Base-by-base conservation (phyloP, 148 eudicot species). In the Drosera capensis region DNA sequence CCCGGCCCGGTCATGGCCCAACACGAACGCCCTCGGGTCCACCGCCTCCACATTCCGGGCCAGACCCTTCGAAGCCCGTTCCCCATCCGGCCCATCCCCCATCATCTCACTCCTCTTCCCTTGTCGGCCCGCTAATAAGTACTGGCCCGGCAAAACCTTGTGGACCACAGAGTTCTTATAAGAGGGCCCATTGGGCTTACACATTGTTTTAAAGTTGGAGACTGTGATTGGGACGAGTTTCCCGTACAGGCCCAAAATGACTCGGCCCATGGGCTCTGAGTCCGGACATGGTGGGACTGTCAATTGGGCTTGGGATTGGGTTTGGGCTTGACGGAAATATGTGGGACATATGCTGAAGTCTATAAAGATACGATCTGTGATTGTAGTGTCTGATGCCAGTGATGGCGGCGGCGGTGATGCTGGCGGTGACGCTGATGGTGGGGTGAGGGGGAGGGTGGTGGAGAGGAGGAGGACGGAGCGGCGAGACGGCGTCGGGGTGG, bases 241-340 rank as follows among this genome's bases (percentile, higher is more conserved):
- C 7, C 97, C 95, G 48, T 90, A 90, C 5, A 84, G 82, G 40
- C 97, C 97, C 44, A 84, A 58, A 1, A 90, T 75, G 41, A 90
- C 58, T 12, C 97, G 79, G 46, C 95, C 95, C 16, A 90, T 18
- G 21, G 68, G 82, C 52, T n/a, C n/a, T n/a, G n/a, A n/a, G n/a
- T 73, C 84, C 3, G 76, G 19, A 55, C 97, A 90, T 6, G 56
- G 61, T 8, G 95, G 64, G 48, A 54, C 75, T 0, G 72, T 74
- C n/a, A n/a, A n/a, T 45, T 67, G 71, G 51, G 71, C 82, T 23
- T 70, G 65, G 20, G 58, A 64, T 37, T 75, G 74, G 56, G 47
- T 64, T 8, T 38, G 40, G 64, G 67, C 34, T 71, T 79, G 56
- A 45, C 75, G 62, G 75, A 90, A 84, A 78, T 73, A 84, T 40